Percentiles rank a stretch among this genome's conserved stretches.
Conservation (phyloP, 768 basidiomycete genomes). For the Hygrophoropsis aurantiaca region DNA sequence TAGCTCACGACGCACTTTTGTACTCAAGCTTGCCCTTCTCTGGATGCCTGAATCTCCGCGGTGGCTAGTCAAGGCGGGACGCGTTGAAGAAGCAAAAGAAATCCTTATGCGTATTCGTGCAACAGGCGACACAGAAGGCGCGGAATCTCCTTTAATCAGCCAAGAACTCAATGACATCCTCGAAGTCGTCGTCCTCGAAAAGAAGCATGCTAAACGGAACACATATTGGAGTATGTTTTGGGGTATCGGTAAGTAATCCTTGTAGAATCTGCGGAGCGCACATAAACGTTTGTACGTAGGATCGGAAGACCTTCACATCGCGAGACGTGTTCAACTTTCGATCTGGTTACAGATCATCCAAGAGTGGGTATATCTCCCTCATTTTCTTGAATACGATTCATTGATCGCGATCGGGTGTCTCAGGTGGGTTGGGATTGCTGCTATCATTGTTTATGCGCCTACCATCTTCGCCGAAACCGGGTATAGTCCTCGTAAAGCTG, state of each 20-base stretch:
- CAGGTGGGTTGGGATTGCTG: slow-evolving; percentile 46
- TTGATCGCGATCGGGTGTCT: too few species aligned
- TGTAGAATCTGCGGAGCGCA: background rate
- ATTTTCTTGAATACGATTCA: background rate
- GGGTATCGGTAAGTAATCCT: slow-evolving; percentile 34
- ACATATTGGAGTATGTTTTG: slow-evolving; percentile 46
- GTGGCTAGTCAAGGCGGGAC: slow-evolving; percentile 42
- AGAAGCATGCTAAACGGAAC: slow-evolving; percentile 38
- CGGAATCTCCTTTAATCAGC: slow-evolving; percentile 17
- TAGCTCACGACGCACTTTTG: too few species aligned
- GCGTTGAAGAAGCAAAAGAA: slow-evolving; percentile 35
- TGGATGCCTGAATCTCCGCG: slow-evolving; percentile 36
- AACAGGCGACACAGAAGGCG: slow-evolving; percentile 19
- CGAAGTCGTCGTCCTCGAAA: slow-evolving; percentile 38
- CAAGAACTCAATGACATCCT: slow-evolving; percentile 39
- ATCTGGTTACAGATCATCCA: slow-evolving; percentile 47
- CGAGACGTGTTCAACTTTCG: slow-evolving; percentile 41
- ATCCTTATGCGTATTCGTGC: slow-evolving; percentile 35
- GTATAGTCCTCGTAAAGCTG: slow-evolving; percentile 40
- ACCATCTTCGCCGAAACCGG: slow-evolving; percentile 45
- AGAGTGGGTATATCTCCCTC: slow-evolving; percentile 28
- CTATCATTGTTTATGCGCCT: slow-evolving; percentile 46
- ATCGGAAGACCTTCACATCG: slow-evolving; percentile 39
- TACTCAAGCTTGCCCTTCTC: slow-evolving; percentile 12
- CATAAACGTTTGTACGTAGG: slow-evolving; percentile 11